Percentiles rank a stretch among this genome's conserved stretches.
These are phyloP conservation scores for Lactarius tabidus DNA, from an alignment of 768 basidiomycete species.

Conservation along the genomic window DNA sequence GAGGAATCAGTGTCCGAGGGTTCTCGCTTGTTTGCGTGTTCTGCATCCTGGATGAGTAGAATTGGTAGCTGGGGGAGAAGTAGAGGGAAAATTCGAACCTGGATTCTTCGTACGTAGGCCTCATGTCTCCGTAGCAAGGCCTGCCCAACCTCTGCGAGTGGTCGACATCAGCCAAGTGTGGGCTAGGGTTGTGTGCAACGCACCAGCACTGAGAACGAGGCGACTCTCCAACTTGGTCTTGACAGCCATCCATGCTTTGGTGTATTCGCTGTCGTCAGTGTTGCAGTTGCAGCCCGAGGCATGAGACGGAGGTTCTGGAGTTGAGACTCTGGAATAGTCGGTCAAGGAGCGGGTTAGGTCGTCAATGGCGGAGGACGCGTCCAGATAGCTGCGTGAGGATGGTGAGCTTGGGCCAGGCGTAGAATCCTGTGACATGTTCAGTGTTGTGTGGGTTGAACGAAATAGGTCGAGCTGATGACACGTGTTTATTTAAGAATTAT, in stretches of 20 bases:
- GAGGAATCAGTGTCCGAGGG: slow-evolving; percentile 10
- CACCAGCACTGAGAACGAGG: slow-evolving; percentile 83
- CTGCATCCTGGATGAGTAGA: slow-evolving; percentile 14
- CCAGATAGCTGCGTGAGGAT: slow-evolving; percentile 30
- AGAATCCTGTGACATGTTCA: slow-evolving; percentile 7
- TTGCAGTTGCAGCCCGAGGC: slow-evolving; percentile 61
- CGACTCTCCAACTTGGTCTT: slow-evolving; percentile 72
- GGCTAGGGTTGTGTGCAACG: slow-evolving; percentile 30
- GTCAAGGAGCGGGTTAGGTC: slow-evolving; percentile 71
- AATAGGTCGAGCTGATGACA: background rate
- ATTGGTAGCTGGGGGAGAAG: background rate
- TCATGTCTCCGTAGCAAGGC: slow-evolving; percentile 84
- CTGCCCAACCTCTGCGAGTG: slow-evolving; percentile 74
- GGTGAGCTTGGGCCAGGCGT: slow-evolving; percentile 30
- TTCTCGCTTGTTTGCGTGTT: slow-evolving; percentile 23
- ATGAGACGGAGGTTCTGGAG: slow-evolving; percentile 57
- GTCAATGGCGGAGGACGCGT: slow-evolving; percentile 55
- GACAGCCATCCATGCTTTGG: slow-evolving; percentile 55
- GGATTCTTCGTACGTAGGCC: slow-evolving; percentile 71
- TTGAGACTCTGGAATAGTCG: slow-evolving; percentile 66
- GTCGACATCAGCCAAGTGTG: background rate
- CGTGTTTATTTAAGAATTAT: slow-evolving; percentile 16
- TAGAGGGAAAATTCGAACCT: slow-evolving; percentile 43
- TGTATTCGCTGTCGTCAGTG: slow-evolving; percentile 59
- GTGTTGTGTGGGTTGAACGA: background rate